Evolutionary conservation across 192 early-diverging fungal genomes (phyloP).

Genomic region (Coemansia sp.): DNA sequence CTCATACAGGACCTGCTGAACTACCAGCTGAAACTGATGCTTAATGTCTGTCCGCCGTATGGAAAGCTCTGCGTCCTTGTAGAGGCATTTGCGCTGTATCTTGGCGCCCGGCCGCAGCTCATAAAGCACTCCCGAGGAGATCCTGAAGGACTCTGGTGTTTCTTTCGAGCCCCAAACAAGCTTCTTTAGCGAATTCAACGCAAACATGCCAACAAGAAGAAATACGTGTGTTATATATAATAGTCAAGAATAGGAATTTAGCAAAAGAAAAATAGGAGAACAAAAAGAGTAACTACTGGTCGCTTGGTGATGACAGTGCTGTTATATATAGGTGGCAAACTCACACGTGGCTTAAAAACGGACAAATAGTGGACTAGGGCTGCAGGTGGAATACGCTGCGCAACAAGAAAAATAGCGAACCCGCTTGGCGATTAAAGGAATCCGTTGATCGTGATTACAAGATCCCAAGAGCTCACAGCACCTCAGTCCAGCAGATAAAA

Average conservation of each 20-base stretch:
- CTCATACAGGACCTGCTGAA: constrained; percentile 71
- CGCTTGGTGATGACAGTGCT: not conserved
- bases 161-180: constrained; percentile 61
- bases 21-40: constrained; percentile 73
- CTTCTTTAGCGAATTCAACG: constrained; percentile 63
- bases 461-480: too few relatives aligned
- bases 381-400: too few relatives aligned
- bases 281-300: not conserved
- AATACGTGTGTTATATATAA: not conserved
- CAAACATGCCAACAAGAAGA: constrained; percentile 52
- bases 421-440: too few relatives aligned
- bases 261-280: not conserved
- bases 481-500: too few relatives aligned
- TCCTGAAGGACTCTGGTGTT: constrained; percentile 56
- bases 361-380: too few relatives aligned
- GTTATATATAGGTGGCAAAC: too few relatives aligned
- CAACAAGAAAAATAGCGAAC: too few relatives aligned
- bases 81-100: constrained; percentile 55
- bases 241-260: too few relatives aligned
- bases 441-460: too few relatives aligned
- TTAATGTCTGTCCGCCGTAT: constrained; percentile 63
- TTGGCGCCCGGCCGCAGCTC: constrained; percentile 52
- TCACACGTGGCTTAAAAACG: too few relatives aligned
- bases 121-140: constrained; percentile 63
- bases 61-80: constrained; percentile 60